Percentiles rank a stretch among this genome's conserved stretches.
Conservation (phyloP, 2,329 filamentous ascomycete species). For the Berkeleyomyces basicola region DNA sequence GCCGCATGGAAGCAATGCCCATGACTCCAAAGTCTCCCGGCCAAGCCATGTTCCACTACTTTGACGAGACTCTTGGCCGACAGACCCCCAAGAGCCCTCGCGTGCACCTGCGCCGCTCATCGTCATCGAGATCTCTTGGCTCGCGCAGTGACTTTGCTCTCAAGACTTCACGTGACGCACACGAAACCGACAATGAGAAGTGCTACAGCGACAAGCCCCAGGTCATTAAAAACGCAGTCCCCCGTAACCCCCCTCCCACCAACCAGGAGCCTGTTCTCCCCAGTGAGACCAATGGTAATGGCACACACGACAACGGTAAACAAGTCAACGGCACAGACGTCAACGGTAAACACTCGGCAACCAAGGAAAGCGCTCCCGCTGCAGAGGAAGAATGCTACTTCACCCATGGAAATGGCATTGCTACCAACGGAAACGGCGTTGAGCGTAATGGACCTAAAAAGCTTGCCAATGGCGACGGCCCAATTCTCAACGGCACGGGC, state of each 20-base stretch:
- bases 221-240: background rate
- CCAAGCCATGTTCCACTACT: slow-evolving; percentile 77
- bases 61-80: slow-evolving; percentile 68
- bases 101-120: slow-evolving; percentile 49
- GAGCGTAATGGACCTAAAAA: background rate
- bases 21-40: slow-evolving; percentile 78
- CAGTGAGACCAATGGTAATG: background rate
- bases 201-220: background rate
- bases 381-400: background rate
- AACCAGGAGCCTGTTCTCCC: background rate
- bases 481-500: background rate
- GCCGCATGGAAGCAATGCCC: slow-evolving; percentile 79
- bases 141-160: slow-evolving; percentile 58
- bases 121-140: slow-evolving; percentile 69
- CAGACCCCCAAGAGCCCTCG: slow-evolving; percentile 19
- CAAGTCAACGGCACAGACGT: background rate
- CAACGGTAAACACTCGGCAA: too few relatives aligned
- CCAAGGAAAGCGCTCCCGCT: too few relatives aligned
- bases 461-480: background rate
- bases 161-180: background rate
- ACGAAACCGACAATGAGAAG: background rate
- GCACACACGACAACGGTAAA: background rate
- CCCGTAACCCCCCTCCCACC: background rate
- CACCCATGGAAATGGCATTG: background rate
- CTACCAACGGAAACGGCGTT: background rate